Conservation (phyloP, 306 rosid species). For the Cucurbita moschata region DNA sequence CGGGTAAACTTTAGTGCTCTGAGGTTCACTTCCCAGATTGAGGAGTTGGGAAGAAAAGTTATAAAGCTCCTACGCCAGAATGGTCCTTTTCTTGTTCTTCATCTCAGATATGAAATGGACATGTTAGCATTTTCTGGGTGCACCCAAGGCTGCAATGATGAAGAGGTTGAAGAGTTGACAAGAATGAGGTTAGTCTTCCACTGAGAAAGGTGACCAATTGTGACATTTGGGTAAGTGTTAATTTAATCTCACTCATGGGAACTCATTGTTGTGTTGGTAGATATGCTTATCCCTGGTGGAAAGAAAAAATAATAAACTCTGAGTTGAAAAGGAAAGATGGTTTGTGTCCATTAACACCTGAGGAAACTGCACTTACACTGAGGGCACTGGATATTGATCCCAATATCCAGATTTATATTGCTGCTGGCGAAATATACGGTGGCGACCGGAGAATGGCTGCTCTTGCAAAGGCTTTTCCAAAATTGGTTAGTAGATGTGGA, state of each 20-base stretch:
- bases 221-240: not conserved
- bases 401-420: conserved; percentile 83
- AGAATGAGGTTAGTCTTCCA: conserved; percentile 69
- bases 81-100: conserved; percentile 88
- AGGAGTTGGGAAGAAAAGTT: conserved; percentile 84
- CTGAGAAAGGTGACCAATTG: not conserved
- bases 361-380: conserved; percentile 86
- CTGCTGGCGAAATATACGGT: conserved; percentile 98
- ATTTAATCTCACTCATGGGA: not conserved
- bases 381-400: conserved; percentile 77
- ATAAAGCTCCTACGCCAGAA: conserved; percentile 59
- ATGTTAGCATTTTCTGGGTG: conserved; percentile 99
- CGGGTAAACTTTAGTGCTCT: conserved; percentile 83
- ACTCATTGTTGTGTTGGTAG: conserved; percentile 22
- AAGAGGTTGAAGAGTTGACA: conserved; percentile 91
- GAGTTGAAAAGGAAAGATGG: conserved; percentile 97
- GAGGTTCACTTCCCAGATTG: conserved; percentile 88
- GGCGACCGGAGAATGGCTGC: conserved; percentile 66
- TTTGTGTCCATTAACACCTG: conserved; percentile 89
- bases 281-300: conserved; percentile 99
- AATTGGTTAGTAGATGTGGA: conserved; percentile 42
- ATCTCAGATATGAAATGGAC: conserved; percentile 96
- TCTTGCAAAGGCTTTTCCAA: conserved; percentile 70
- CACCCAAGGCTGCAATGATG: conserved; percentile 78
- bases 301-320: conserved; percentile 83